These are phyloP conservation scores for Rhodotorula paludigena DNA, from an alignment of 768 basidiomycete species.

Conservation along the genomic window DNA sequence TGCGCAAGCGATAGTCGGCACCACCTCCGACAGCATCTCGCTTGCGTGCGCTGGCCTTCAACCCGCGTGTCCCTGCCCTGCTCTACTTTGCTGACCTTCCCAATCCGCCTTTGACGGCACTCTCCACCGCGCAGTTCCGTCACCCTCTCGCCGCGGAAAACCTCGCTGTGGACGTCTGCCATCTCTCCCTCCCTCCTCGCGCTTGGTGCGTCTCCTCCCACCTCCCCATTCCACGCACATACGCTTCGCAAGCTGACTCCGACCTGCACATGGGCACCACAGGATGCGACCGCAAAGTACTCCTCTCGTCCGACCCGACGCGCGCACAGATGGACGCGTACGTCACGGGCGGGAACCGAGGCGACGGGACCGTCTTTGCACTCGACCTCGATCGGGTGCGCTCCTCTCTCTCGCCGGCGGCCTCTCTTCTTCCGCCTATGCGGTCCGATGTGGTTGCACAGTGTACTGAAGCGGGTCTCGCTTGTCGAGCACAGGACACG, in stretches of 20 bases:
- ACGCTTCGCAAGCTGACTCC: no score
- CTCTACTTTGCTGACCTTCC: background rate
- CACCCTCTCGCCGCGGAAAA: conserved; percentile 32
- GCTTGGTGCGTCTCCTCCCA: conserved; percentile 2
- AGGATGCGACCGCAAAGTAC: conserved; percentile 34
- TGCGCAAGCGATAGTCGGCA: conserved; percentile 28
- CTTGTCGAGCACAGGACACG: conserved; percentile 7
- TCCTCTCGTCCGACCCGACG: conserved; percentile 11
- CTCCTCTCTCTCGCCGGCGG: background rate
- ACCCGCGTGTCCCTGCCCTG: background rate
- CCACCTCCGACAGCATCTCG: conserved; percentile 24
- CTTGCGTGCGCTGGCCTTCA: conserved; percentile 8
- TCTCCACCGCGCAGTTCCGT: background rate
- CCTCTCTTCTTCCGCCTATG: background rate
- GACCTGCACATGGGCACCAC: no score
- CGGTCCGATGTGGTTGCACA: no score
- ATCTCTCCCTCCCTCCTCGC: conserved; percentile 24
- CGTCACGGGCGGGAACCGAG: conserved; percentile 16
- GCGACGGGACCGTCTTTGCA: conserved; percentile 34
- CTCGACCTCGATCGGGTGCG: conserved; percentile 30
- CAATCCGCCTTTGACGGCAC: background rate
- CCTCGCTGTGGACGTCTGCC: conserved; percentile 33
- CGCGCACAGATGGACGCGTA: conserved; percentile 18
- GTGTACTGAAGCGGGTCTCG: no score
- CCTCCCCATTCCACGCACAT: no score